Base-by-base conservation (phyloP, 768 basidiomycete genomes). In the Suillus hirtellus region DNA sequence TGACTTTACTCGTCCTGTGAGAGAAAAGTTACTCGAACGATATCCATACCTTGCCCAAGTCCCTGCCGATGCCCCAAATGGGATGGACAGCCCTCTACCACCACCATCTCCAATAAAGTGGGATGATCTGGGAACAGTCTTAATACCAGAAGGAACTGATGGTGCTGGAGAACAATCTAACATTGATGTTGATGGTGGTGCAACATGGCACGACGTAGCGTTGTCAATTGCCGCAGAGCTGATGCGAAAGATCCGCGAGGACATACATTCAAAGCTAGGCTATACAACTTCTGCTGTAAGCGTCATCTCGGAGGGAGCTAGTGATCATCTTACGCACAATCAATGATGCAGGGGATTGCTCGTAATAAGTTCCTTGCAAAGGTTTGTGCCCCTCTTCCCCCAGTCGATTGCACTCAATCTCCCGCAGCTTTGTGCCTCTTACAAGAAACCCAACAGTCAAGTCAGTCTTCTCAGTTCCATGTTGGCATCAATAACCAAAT, bases 361-460 rank as follows among this genome's bases (percentile, higher is more conserved):
- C 83, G 94, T 70, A 98, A 96, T 71, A 97, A 98, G 74, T 96
- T 96, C 68, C 81, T 99, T 31, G 92, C 97, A 0, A 99, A 99
- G 84, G 94, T 93, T 61, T 56, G 70, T 59, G 19, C 12, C 14
- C 21, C 31, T 56, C 42, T 59, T 10, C 9, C 14, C 54, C 19
- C 43, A 24, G n/a, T 17, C 8, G 14, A 19, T 35, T 34, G 24
- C 38, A 11, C 61, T 66, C 19, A 67, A 63, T 31, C 60, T 37
- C 46, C 38, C 63, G 7, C 38, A 96, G 92, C 83, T 99, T 19
- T 85, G 87, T 43, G 95, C 95, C 9, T 96, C 93, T 1, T 95
- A 93, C 79, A 89, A 88, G 78, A 99, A 99, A 72, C 93, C 91
- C 0, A 89, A 93, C 64, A 88, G 83, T 54, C 95, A 96, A 79